Conservation (phyloP, 768 basidiomycete species). For the Boletus rex-veris region DNA sequence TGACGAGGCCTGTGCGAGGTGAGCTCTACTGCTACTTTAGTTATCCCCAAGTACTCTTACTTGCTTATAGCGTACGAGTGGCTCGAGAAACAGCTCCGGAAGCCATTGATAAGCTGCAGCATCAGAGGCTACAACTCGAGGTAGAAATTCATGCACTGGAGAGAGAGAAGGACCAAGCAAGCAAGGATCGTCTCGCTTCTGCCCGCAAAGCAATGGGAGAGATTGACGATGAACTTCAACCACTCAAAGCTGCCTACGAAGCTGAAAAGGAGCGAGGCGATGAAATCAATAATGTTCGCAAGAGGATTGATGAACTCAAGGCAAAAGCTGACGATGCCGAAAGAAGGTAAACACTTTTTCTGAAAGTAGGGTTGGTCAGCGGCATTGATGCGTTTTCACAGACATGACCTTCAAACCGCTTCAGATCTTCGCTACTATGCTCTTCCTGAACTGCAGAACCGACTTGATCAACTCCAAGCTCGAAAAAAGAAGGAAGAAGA, state of each 20-base stretch:
- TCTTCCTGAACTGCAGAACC: constrained; percentile 79
- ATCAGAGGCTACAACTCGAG: constrained; percentile 85
- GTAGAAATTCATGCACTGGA: constrained; percentile 94
- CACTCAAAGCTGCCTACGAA: constrained; percentile 83
- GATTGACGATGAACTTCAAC: constrained; percentile 79
- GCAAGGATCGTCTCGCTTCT: constrained; percentile 71
- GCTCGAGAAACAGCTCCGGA: constrained; percentile 94
- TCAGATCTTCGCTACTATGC: constrained; percentile 91
- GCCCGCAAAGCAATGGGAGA: constrained; percentile 80
- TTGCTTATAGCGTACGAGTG: constrained; percentile 66
- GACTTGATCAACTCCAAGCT: constrained; percentile 66
- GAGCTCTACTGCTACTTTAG: constrained; percentile 20
- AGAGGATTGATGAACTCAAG: constrained; percentile 85
- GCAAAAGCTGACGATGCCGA: constrained; percentile 94
- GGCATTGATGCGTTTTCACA: constrained; percentile 18
- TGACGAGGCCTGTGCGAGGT: constrained; percentile 90
- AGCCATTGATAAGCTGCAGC: constrained; percentile 86
- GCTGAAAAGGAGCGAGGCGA: constrained; percentile 80
- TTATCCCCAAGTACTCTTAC: background rate
- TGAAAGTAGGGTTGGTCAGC: background rate
- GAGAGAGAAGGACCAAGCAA: constrained; percentile 86
- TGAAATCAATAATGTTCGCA: constrained; percentile 70
- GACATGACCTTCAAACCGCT: constrained; percentile 70
- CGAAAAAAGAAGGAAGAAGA: constrained; percentile 71
- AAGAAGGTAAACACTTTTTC: constrained; percentile 51